These are phyloP conservation scores for Lomentospora prolificans DNA, from an alignment of 2,329 filamentous ascomycete genomes.

Conservation along the genomic window DNA sequence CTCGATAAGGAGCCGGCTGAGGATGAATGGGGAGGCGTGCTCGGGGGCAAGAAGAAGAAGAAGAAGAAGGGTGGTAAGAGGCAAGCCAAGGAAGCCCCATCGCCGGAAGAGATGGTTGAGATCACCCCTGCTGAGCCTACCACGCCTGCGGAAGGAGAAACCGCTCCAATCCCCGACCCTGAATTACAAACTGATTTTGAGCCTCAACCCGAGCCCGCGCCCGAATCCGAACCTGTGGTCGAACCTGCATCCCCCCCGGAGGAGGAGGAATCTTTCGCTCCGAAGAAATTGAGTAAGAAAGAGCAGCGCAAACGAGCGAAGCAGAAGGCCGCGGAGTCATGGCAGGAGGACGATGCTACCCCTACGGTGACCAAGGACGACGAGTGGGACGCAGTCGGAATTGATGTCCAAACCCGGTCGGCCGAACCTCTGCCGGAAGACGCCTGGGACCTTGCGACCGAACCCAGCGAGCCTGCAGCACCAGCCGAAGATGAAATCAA, in stretches of 20 bases:
- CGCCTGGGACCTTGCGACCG: not conserved
- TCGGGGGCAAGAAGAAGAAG: conserved; percentile 20
- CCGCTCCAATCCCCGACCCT: not conserved
- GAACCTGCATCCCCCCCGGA: not conserved
- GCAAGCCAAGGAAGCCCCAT: conserved; percentile 10
- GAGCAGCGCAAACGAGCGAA: not conserved
- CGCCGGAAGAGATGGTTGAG: not conserved
- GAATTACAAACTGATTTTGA: not conserved
- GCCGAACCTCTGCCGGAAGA: not conserved
- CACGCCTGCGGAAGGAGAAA: not conserved
- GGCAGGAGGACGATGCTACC: not conserved
- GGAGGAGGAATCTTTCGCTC: conserved; percentile 16
- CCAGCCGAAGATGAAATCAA: not conserved
- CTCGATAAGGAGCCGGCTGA: conserved; percentile 8
- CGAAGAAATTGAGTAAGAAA: conserved; percentile 21
- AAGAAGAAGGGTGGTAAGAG: conserved; percentile 20
- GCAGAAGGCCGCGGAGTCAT: not conserved
- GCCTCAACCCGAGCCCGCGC: not conserved
- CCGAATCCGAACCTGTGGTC: not conserved
- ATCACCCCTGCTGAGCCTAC: not conserved
- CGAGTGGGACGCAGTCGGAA: not conserved
- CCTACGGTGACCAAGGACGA: not conserved
- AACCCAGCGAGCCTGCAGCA: not conserved
- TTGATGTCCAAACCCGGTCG: not conserved
- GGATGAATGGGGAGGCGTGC: conserved; percentile 19